phyloP scores from a whole-genome alignment of 2,329 filamentous ascomycete species.

The Pezicula radicicola region DNA sequence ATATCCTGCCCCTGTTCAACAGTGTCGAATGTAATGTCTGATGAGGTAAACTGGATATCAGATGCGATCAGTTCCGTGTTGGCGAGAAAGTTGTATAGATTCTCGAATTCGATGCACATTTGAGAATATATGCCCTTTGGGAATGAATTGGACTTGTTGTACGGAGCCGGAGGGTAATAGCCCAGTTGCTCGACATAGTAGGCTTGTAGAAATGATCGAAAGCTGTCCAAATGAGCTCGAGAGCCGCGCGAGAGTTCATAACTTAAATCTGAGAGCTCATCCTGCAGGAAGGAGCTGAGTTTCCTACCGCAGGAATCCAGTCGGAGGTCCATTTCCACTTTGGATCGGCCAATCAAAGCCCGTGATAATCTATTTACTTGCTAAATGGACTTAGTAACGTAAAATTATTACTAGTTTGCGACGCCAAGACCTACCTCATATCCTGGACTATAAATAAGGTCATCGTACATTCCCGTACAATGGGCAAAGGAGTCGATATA shows the following conservation, averaged over 20 bases:
- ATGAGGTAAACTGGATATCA: conserved; percentile 39
- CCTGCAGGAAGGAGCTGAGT: conserved; percentile 65
- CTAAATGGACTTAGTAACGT: conserved; percentile 29
- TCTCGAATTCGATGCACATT: conserved; percentile 69
- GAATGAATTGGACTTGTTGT: conserved; percentile 45
- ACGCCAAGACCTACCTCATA: conserved; percentile 49
- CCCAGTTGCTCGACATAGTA: conserved; percentile 68
- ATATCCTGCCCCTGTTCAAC: conserved; percentile 68
- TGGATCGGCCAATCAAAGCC: conserved; percentile 61
- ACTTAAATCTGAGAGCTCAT: conserved; percentile 64
- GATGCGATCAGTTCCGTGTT: conserved; percentile 53
- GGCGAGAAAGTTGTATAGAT: conserved; percentile 68
- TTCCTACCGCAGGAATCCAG: conserved; percentile 55
- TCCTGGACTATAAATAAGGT: conserved; percentile 52
- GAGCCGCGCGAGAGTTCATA: conserved; percentile 61
- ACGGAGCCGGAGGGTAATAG: conserved; percentile 63
- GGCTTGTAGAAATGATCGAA: conserved; percentile 64
- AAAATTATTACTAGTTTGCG: not conserved
- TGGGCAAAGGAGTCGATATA: conserved; percentile 75
- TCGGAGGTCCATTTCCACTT: conserved; percentile 62
- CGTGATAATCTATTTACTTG: conserved; percentile 51
- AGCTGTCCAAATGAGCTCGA: conserved; percentile 67
- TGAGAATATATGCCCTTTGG: conserved; percentile 54
- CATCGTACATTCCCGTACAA: conserved; percentile 73
- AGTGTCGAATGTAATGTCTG: conserved; percentile 42